These are phyloP conservation scores for Xylaria venustula DNA, from an alignment of 495 filamentous ascomycete genomes.

Conservation along the genomic window DNA sequence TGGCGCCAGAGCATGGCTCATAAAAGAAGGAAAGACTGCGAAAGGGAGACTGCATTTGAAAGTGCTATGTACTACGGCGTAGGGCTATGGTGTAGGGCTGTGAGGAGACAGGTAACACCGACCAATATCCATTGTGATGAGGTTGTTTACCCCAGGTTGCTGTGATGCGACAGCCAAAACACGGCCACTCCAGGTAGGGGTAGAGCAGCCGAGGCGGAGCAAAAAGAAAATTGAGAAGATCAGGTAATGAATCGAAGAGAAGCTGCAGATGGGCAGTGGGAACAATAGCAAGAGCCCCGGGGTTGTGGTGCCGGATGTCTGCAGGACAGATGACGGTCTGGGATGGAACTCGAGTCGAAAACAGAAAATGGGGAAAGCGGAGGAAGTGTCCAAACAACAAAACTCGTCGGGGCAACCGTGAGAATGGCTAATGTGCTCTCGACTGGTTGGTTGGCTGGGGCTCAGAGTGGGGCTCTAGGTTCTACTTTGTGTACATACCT, in stretches of 20 bases:
- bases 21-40: background rate
- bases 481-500: background rate
- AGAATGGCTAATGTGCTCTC: constrained; percentile 15
- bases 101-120: constrained; percentile 6
- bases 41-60: background rate
- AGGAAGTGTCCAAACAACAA: constrained; percentile 31
- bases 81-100: background rate
- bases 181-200: constrained; percentile 12
- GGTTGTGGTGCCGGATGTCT: constrained; percentile 14
- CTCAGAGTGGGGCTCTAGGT: background rate
- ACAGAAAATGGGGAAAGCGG: constrained; percentile 20
- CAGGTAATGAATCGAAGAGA: constrained; percentile 3
- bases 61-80: background rate
- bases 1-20: too few relatives aligned
- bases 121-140: constrained; percentile 25
- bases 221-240: constrained; percentile 14
- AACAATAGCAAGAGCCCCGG: constrained; percentile 19
- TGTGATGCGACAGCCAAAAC: constrained; percentile 26
- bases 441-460: background rate
- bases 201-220: constrained; percentile 6
- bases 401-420: constrained; percentile 35
- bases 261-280: constrained; percentile 13
- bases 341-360: constrained; percentile 14
- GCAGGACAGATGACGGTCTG: background rate
- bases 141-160: constrained; percentile 31